These are phyloP conservation scores for Metschnikowia gelsemii DNA, from an alignment of 805 yeast species.

Conservation along the genomic window DNA sequence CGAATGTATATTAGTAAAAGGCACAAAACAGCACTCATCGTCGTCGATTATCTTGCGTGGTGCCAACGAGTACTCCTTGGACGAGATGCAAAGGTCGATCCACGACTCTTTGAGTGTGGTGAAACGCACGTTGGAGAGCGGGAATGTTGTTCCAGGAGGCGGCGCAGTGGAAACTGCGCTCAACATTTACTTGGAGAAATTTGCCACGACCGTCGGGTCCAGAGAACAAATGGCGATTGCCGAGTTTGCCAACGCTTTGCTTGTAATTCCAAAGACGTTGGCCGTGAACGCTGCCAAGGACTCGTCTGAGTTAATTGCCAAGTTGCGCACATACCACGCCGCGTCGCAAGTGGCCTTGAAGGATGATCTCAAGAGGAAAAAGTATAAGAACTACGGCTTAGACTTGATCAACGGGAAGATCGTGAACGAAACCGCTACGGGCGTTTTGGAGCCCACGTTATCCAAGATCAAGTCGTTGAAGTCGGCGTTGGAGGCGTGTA, in stretches of 20 bases:
- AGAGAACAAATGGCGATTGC: conserved; percentile 98
- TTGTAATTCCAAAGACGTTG: conserved; percentile 92
- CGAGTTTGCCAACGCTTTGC: conserved; percentile 88
- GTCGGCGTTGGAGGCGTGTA: conserved; percentile 96
- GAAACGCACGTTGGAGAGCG: conserved; percentile 92
- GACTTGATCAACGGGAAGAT: conserved; percentile 90
- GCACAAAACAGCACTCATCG: conserved; percentile 87
- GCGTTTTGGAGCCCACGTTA: conserved; percentile 94
- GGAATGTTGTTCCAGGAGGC: conserved; percentile 96
- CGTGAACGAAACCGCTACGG: conserved; percentile 77
- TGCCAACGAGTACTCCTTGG: conserved; percentile 89
- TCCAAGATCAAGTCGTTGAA: conserved; percentile 90
- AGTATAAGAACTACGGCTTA: conserved; percentile 87
- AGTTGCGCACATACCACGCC: conserved; percentile 93
- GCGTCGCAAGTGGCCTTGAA: conserved; percentile 85
- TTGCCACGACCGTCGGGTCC: conserved; percentile 96
- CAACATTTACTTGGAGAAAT: conserved; percentile 90
- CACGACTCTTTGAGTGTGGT: conserved; percentile 94
- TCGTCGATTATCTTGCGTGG: conserved; percentile 93
- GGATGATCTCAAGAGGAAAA: conserved; percentile 79
- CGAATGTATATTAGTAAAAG: conserved; percentile 90
- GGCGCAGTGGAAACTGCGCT: conserved; percentile 98
- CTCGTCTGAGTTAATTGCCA: conserved; percentile 90
- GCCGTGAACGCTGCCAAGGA: conserved; percentile 98
- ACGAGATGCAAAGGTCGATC: conserved; percentile 97